Evolutionary conservation across 192 early-diverging fungal species (phyloP).

Genomic region (Rhizophagus sp.): DNA sequence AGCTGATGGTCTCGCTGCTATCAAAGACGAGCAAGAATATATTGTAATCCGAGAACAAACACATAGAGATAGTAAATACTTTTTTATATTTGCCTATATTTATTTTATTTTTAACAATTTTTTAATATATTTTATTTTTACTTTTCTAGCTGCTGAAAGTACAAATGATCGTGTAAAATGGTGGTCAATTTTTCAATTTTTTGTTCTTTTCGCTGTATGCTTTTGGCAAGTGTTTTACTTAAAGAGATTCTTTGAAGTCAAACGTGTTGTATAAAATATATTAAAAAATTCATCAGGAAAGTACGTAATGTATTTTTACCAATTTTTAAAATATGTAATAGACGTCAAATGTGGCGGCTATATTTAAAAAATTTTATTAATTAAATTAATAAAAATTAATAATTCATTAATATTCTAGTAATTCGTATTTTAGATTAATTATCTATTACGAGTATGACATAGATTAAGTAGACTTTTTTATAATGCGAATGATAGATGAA

Average conservation of each 20-base stretch:
- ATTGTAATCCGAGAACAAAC: constrained; percentile 60
- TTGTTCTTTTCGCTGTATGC: constrained; percentile 63
- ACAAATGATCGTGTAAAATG: constrained; percentile 79
- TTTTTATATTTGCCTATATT: background rate
- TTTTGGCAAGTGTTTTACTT: constrained; percentile 76
- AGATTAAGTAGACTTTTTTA: too few relatives aligned
- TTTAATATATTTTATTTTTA: background rate
- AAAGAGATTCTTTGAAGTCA: constrained; percentile 72
- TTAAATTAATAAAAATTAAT: too few relatives aligned
- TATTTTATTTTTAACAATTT: background rate
- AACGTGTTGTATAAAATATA: constrained; percentile 56
- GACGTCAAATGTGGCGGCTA: background rate
- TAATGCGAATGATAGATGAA: too few relatives aligned
- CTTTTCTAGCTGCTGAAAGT: constrained; percentile 66
- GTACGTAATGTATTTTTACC: background rate
- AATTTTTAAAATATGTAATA: background rate
- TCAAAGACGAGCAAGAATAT: constrained; percentile 75
- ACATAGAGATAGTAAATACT: constrained; percentile 68
- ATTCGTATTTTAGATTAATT: too few relatives aligned
- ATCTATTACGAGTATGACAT: too few relatives aligned
- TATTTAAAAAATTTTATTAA: background rate
- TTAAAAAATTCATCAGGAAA: background rate
- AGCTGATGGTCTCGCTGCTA: constrained; percentile 58
- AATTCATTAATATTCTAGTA: background rate
- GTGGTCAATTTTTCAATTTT: constrained; percentile 72